Evolutionary conservation across 108 stramenopile species (phyloP).

Genomic region (Stephanodiscus minutulus): DNA sequence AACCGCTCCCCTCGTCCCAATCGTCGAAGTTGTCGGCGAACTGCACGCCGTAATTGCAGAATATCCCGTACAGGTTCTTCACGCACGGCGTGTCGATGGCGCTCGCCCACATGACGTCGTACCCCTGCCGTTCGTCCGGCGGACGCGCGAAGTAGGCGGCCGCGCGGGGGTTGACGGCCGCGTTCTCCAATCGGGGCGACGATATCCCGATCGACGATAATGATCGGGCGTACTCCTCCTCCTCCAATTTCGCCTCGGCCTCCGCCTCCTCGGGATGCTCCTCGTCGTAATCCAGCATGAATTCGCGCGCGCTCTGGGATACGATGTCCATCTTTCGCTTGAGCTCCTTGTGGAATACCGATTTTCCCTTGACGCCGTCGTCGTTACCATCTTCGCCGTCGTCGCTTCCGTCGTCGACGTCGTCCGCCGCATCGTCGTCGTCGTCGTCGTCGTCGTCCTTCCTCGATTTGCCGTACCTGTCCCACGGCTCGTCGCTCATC

Average conservation of each 20-base stretch:
- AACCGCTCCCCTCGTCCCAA: conserved; percentile 56
- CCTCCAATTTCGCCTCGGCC: conserved; percentile 36
- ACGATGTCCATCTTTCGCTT: conserved; percentile 48
- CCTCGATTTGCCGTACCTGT: conserved; percentile 52
- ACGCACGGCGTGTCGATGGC: conserved; percentile 80
- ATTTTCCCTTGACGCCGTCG: conserved; percentile 33
- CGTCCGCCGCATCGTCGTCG: conserved; percentile 21
- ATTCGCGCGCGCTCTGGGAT: conserved; percentile 33
- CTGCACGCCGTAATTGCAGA: conserved; percentile 81
- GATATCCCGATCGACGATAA: conserved; percentile 52
- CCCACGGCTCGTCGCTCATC: conserved; percentile 79
- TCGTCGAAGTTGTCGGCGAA: conserved; percentile 89
- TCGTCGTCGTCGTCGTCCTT: conserved; percentile 1
- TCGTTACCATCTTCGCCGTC: conserved; percentile 42
- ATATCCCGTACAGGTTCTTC: conserved; percentile 65
- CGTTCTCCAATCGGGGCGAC: conserved; percentile 66
- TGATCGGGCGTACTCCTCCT: conserved; percentile 60
- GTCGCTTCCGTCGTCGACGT: conserved; percentile 23
- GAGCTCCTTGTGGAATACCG: conserved; percentile 35
- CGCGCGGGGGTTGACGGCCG: conserved; percentile 63
- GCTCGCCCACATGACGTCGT: conserved; percentile 75
- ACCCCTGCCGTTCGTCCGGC: conserved; percentile 74
- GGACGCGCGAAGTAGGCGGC: conserved; percentile 64
- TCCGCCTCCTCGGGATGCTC: conserved; percentile 45
- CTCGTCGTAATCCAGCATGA: conserved; percentile 50